Conservation (phyloP, 2,329 filamentous ascomycete species). For the Aspergillus pseudoviridinutans region DNA sequence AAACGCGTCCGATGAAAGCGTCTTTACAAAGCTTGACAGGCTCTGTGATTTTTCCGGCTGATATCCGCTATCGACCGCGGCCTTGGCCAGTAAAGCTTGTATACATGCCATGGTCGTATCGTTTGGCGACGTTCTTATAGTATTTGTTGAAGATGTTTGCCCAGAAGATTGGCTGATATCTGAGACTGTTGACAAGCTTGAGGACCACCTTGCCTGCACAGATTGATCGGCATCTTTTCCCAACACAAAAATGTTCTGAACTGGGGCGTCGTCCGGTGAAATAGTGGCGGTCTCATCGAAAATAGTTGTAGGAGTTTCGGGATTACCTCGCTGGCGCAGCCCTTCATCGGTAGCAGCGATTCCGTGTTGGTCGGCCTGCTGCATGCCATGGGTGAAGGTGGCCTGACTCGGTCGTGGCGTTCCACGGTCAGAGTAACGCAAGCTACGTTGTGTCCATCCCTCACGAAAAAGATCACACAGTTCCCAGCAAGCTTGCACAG, state of each 20-base stretch:
- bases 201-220: constrained; percentile 61
- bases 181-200: constrained; percentile 72
- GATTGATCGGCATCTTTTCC: constrained; percentile 62
- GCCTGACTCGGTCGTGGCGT: constrained; percentile 79
- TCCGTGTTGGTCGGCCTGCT: constrained; percentile 47
- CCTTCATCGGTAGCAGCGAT: constrained; percentile 23
- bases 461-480: constrained; percentile 89
- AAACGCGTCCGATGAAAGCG: constrained; percentile 72
- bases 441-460: constrained; percentile 77
- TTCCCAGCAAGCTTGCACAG: constrained; percentile 92
- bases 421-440: constrained; percentile 66
- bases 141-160: constrained; percentile 44
- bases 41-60: constrained; percentile 55
- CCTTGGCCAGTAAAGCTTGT: constrained; percentile 76
- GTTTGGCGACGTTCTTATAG: constrained; percentile 50
- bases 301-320: constrained; percentile 90
- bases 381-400: constrained; percentile 60
- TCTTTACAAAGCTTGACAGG: constrained; percentile 72
- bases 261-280: constrained; percentile 72
- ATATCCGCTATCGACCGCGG: constrained; percentile 81
- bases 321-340: constrained; percentile 39
- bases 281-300: constrained; percentile 89
- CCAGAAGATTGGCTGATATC: constrained; percentile 67
- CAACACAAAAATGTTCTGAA: constrained; percentile 84
- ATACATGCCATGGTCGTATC: constrained; percentile 73